Evolutionary conservation across 768 basidiomycete genomes (phyloP).

Genomic region (Mycena chlorophos): DNA sequence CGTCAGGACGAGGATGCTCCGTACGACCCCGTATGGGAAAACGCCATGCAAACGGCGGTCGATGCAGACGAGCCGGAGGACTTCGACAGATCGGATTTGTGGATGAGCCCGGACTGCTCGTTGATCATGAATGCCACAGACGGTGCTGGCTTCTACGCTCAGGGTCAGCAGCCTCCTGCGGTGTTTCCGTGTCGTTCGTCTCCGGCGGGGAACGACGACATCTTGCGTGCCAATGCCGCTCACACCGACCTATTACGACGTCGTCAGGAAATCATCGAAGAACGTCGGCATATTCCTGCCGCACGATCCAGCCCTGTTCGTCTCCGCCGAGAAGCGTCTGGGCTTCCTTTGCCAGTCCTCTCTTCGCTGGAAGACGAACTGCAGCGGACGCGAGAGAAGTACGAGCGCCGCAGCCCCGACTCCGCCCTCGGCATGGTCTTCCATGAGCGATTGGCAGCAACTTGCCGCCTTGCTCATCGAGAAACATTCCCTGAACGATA

Average conservation of each 20-base stretch:
- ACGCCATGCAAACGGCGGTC: slow-evolving; percentile 7
- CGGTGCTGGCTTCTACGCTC: too few species aligned
- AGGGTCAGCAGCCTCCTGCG: too few species aligned
- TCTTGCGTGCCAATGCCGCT: too few species aligned
- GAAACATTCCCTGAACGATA: slow-evolving; percentile 11
- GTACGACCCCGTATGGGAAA: slow-evolving; percentile 12
- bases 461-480: neutral
- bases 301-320: neutral
- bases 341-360: neutral
- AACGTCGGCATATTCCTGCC: neutral
- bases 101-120: neutral
- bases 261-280: too few species aligned
- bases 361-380: neutral
- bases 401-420: neutral
- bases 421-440: neutral
- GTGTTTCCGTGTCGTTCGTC: too few species aligned
- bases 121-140: neutral
- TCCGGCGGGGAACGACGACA: too few species aligned
- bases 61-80: slow-evolving; percentile 1
- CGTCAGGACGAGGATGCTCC: neutral
- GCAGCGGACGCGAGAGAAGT: neutral
- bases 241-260: too few species aligned
- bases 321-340: neutral
- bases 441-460: slow-evolving; percentile 7
- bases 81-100: neutral